Conservation (phyloP, 2,329 filamentous ascomycete genomes). For the Colletotrichum tropicicola region DNA sequence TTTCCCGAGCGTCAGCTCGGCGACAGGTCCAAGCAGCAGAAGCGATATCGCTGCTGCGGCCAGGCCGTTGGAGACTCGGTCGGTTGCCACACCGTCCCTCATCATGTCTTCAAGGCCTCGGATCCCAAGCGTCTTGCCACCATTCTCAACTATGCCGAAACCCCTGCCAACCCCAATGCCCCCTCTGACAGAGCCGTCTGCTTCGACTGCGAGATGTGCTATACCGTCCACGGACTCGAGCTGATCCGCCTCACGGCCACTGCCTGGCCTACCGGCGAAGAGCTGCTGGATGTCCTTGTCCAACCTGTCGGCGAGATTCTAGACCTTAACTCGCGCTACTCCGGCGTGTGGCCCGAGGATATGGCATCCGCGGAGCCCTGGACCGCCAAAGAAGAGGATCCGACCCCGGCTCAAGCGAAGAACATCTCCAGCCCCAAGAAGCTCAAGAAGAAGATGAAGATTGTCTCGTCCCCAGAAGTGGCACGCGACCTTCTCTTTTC, state of each 20-base stretch:
- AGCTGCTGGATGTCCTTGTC: conserved; percentile 85
- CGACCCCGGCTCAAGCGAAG: conserved; percentile 29
- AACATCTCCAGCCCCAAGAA: conserved; percentile 33
- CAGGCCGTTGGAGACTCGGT: conserved; percentile 75
- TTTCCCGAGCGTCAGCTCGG: conserved; percentile 66
- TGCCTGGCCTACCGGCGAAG: conserved; percentile 81
- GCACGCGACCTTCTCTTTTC: conserved; percentile 83
- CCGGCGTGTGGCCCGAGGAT: conserved; percentile 83
- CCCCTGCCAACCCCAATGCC: conserved; percentile 70
- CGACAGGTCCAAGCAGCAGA: conserved; percentile 64
- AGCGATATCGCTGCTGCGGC: conserved; percentile 82
- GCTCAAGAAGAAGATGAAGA: conserved; percentile 62
- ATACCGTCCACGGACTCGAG: conserved; percentile 88
- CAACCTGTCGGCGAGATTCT: conserved; percentile 84
- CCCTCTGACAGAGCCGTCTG: conserved; percentile 71
- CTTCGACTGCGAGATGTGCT: conserved; percentile 98
- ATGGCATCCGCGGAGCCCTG: conserved; percentile 74
- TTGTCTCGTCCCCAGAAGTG: conserved; percentile 77
- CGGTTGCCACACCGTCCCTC: conserved; percentile 76
- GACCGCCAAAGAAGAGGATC: conserved; percentile 39
- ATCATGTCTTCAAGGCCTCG: conserved; percentile 89
- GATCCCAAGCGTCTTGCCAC: conserved; percentile 80
- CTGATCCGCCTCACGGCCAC: conserved; percentile 90
- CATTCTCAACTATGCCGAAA: conserved; percentile 81
- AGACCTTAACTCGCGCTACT: conserved; percentile 92